Percentiles rank a stretch among this genome's conserved stretches.
These are phyloP conservation scores for Rhizophora apiculata DNA, from an alignment of 345 rosid genomes.

Conservation along the genomic window DNA sequence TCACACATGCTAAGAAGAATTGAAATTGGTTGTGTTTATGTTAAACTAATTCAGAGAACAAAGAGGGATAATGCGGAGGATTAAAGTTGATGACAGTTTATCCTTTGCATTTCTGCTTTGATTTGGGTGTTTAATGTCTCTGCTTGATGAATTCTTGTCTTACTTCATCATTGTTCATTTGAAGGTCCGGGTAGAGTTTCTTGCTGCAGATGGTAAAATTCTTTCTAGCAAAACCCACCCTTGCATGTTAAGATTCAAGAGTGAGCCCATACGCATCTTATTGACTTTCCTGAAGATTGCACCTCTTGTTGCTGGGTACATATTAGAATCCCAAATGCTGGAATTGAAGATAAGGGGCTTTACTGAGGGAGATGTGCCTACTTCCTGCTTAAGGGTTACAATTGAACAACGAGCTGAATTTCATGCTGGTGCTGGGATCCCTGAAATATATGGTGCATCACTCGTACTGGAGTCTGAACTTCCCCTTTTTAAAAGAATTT, in stretches of 20 bases:
- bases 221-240: slow-evolving; percentile 62
- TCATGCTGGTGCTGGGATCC: slow-evolving; percentile 63
- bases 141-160: background rate
- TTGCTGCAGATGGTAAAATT: slow-evolving; percentile 53
- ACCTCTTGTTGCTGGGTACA: slow-evolving; percentile 70
- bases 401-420: slow-evolving; percentile 76
- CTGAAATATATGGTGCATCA: slow-evolving; percentile 72
- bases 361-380: slow-evolving; percentile 53
- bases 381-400: slow-evolving; percentile 53
- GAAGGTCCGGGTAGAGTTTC: slow-evolving; percentile 77
- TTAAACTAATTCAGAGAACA: too few species aligned
- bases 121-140: background rate
- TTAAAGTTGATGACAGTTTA: background rate
- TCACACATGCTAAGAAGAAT: too few species aligned
- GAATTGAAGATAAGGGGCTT: slow-evolving; percentile 58
- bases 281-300: slow-evolving; percentile 60
- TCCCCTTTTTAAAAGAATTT: slow-evolving; percentile 52
- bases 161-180: slow-evolving; percentile 18
- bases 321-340: slow-evolving; percentile 70
- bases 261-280: slow-evolving; percentile 63
- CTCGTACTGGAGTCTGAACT: slow-evolving; percentile 52
- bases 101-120: background rate
- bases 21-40: too few species aligned
- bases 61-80: too few species aligned
- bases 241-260: slow-evolving; percentile 70